These are phyloP conservation scores for Leavenworthia alabamica DNA, from an alignment of 345 rosid species.

Conservation along the genomic window DNA sequence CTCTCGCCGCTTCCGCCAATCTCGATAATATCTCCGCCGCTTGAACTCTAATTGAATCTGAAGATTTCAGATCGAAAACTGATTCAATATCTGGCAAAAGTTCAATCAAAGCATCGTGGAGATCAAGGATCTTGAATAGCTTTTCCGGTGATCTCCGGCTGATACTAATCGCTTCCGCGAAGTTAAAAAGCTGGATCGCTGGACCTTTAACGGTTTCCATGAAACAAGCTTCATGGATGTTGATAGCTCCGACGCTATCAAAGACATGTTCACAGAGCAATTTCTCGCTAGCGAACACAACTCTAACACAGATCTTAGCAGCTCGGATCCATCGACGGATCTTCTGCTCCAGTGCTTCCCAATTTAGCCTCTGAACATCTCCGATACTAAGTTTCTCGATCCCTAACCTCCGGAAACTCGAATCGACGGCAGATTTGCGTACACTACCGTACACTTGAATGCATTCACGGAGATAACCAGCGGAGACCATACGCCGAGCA, in stretches of 20 bases:
- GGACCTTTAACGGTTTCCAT: slow-evolving; percentile 94
- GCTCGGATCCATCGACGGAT: slow-evolving; percentile 90
- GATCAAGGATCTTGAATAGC: slow-evolving; percentile 83
- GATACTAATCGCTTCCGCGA: slow-evolving; percentile 90
- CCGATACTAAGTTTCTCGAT: slow-evolving; percentile 90
- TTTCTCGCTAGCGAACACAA: slow-evolving; percentile 82
- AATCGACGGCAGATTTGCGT: slow-evolving; percentile 77
- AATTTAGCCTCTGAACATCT: slow-evolving; percentile 79
- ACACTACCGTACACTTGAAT: slow-evolving; percentile 88
- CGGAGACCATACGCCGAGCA: slow-evolving; percentile 69
- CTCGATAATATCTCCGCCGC: slow-evolving; percentile 91
- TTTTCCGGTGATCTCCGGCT: slow-evolving; percentile 91
- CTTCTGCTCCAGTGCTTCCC: slow-evolving; percentile 78
- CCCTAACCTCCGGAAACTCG: slow-evolving; percentile 58
- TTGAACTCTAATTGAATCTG: slow-evolving; percentile 71
- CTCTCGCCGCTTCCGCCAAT: slow-evolving; percentile 86
- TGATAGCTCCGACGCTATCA: slow-evolving; percentile 50
- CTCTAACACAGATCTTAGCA: slow-evolving; percentile 65
- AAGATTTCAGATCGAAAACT: slow-evolving; percentile 67
- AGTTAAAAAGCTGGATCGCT: slow-evolving; percentile 79
- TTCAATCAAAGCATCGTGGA: slow-evolving; percentile 74
- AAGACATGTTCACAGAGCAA: slow-evolving; percentile 77
- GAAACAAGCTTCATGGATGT: slow-evolving; percentile 82
- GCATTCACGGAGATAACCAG: slow-evolving; percentile 78
- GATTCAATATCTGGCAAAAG: slow-evolving; percentile 74